Base-by-base conservation (phyloP, 805 yeast species). In the Jamesozyma hellenica region DNA sequence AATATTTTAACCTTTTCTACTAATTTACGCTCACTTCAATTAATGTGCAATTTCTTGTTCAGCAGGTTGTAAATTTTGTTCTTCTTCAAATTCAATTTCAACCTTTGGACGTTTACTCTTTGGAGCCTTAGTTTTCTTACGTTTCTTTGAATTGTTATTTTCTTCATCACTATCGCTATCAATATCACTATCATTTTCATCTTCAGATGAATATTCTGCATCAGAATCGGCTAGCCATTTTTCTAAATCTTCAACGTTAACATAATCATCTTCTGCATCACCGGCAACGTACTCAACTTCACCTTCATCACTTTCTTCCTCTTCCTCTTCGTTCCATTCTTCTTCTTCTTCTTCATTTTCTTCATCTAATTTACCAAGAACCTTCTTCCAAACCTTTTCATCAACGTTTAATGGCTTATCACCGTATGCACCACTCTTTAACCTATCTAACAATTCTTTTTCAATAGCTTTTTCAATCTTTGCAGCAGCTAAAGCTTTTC, bases 371-470 rank as follows among this genome's bases (percentile, higher is more conserved):
- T 79, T 79, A 45, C 88, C 87, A 67, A 92, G 74, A 18, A 92
- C 94, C 67, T 79, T 84, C 72, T 82, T 81, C 98, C 98, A 92
- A 44, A 92, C 77, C 65, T 80, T 80, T 56, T 90, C 96, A 54
- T 92, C 97, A 28, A 92, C 97, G 56, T 92, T 92, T 58, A 92
- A 70, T 41, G 98, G 98, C 63, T 90, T 85, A 58, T 92, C 97
- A 49, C 98, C 98, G 59, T 92, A 92, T 2, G 97, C 97, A 45
- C 98, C 98, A 56, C 90, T 79, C 77, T 92, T 92, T 56, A 92
- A 74, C 64, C 98, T 79, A 40, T 88, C 96, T 56, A 92, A 71
- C 49, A 92, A 72, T 64, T 92, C 98, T 66, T 86, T 86, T 64
- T 92, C 98, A 51, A 92, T 92, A 12, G 95, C 87, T 66, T 85